Base-by-base conservation (phyloP, 2,329 filamentous ascomycete genomes). In the Lithohypha guttulata region DNA sequence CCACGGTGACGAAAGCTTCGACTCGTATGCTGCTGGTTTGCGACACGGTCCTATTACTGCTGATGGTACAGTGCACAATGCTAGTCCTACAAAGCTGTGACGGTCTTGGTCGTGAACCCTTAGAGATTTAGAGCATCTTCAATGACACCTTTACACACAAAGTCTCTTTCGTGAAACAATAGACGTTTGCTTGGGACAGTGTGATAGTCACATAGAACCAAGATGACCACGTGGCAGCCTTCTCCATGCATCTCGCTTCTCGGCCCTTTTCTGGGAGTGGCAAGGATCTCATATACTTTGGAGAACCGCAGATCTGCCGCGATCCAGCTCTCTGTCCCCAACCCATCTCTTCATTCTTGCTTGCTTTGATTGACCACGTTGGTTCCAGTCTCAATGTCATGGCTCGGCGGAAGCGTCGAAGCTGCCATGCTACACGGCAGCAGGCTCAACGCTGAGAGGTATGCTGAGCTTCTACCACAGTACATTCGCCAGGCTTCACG, bases 1-100 rank as follows among this genome's bases (percentile, higher is more conserved):
- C 41, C 58, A 58, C 46, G 64, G 64, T 1, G 64, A 67, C 34
- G 64, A 67, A 51, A 59, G 58, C 20, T 67, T 67, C 46, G 59
- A 65, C 52, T 52, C 50, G 14, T 51, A 52, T 21, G 45, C 43
- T 26, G 23, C 43, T 3, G 27, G 32, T 54, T 53, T n/a, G 54
- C 54, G 4, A 48, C 54, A 10, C 56, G 59, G 55, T 42, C 48
- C 29, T 15, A 43, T 40, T 23, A 39, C 23, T 10, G 29, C 33
- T 3, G 38, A 45, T 34, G 48, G 46, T 7, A 27, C 31, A 20
- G 18, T 44, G n/a, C 22, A 30, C 18, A 38, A 30, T 17, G 15
- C 11, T 14, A 40, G 30, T 11, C 15, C 29, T 9, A 26, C 42
- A 25, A 38, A 40, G 19, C n/a, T n/a, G n/a, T n/a, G n/a, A n/a